Conservation (phyloP, 2,329 filamentous ascomycete species). For the Knufia petricola region DNA sequence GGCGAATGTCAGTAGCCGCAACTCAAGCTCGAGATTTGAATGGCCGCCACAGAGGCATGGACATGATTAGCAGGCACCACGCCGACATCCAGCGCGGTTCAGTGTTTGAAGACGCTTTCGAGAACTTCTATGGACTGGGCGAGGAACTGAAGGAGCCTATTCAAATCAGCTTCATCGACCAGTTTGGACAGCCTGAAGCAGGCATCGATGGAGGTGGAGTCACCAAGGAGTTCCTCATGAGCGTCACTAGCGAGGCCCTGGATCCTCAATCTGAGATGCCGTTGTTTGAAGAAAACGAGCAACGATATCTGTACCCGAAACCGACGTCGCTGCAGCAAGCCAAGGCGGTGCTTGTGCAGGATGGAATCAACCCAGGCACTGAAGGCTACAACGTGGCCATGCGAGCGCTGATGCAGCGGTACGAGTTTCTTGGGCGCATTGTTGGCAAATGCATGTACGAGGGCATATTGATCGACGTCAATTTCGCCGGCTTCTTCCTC, state of each 20-base stretch:
- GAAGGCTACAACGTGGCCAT: constrained; percentile 50
- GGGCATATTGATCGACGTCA: constrained; percentile 85
- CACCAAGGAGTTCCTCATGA: constrained; percentile 92
- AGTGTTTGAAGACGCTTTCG: constrained; percentile 77
- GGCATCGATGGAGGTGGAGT: constrained; percentile 96
- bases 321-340: constrained; percentile 64
- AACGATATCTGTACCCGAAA: constrained; percentile 82
- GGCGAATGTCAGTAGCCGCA: constrained; percentile 54
- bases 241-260: constrained; percentile 78
- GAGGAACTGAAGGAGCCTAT: constrained; percentile 88
- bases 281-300: constrained; percentile 74
- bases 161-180: constrained; percentile 90
- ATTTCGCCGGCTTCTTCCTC: constrained; percentile 90
- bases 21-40: constrained; percentile 31
- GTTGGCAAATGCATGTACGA: constrained; percentile 97
- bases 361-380: constrained; percentile 44
- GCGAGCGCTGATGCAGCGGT: constrained; percentile 57
- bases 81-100: constrained; percentile 69
- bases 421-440: constrained; percentile 85
- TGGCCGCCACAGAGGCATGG: constrained; percentile 31
- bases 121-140: constrained; percentile 70
- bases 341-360: constrained; percentile 42
- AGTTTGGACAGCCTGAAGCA: constrained; percentile 76
- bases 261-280: constrained; percentile 43
- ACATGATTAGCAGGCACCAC: constrained; percentile 51